These are phyloP conservation scores for Colletotrichum lini DNA, from an alignment of 2,329 filamentous ascomycete genomes.

Conservation along the genomic window DNA sequence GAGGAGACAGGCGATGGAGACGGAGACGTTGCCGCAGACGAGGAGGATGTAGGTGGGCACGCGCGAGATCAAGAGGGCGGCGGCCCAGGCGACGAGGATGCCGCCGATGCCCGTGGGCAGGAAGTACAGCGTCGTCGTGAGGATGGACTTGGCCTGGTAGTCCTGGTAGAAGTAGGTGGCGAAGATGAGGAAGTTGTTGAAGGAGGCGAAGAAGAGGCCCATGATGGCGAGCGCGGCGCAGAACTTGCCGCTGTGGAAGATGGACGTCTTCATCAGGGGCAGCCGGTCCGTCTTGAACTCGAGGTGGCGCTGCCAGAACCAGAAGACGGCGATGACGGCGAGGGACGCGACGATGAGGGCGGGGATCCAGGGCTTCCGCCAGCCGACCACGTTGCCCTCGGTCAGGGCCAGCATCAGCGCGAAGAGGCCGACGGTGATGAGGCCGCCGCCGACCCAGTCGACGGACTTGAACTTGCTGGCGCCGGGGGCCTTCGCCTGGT, in stretches of 20 bases:
- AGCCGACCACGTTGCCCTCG: conserved; percentile 78
- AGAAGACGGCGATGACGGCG: conserved; percentile 69
- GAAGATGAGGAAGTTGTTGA: conserved; percentile 78
- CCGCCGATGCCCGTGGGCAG: conserved; percentile 76
- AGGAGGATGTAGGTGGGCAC: conserved; percentile 72
- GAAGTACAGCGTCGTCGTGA: conserved; percentile 79
- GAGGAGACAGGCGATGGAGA: conserved; percentile 70
- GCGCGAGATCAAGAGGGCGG: conserved; percentile 69
- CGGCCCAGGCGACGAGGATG: conserved; percentile 68
- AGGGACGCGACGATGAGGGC: conserved; percentile 71
- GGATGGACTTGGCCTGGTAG: conserved; percentile 71
- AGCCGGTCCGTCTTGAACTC: conserved; percentile 65
- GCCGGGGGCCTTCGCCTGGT: conserved; percentile 45
- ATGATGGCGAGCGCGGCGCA: conserved; percentile 76
- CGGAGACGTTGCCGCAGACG: conserved; percentile 68
- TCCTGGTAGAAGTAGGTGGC: conserved; percentile 81
- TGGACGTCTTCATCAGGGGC: conserved; percentile 77
- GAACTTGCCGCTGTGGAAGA: conserved; percentile 73
- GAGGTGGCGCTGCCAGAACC: conserved; percentile 73
- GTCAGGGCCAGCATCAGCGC: conserved; percentile 77
- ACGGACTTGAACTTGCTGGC: conserved; percentile 64
- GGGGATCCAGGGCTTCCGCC: conserved; percentile 74
- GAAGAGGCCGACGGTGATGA: conserved; percentile 74
- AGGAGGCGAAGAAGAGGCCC: conserved; percentile 75
- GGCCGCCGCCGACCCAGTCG: conserved; percentile 76